Evolutionary conservation across 2,329 filamentous ascomycete species (phyloP).

Genomic region (Claviceps purpurea): DNA sequence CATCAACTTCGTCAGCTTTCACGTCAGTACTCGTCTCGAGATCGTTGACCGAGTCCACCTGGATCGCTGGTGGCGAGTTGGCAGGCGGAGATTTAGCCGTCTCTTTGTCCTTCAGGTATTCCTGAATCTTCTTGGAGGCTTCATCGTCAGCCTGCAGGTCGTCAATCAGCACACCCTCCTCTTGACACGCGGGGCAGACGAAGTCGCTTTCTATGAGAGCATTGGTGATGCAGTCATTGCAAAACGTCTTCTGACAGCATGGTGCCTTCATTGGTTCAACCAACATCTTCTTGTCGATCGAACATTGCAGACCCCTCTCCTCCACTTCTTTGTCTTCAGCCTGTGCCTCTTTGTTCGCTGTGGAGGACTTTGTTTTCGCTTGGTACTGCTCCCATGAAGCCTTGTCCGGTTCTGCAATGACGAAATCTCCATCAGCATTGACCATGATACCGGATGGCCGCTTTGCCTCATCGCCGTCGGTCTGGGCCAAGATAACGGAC

Average conservation of each 20-base stretch:
- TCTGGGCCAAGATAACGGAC: constrained; percentile 59
- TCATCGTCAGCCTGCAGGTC: constrained; percentile 77
- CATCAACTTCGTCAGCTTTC: constrained; percentile 10
- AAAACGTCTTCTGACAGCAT: constrained; percentile 96
- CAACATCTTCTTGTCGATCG: constrained; percentile 95
- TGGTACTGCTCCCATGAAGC: constrained; percentile 95
- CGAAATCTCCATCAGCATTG: constrained; percentile 93
- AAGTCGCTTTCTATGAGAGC: constrained; percentile 97
- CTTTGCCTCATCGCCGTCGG: constrained; percentile 70
- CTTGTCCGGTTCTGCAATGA: constrained; percentile 90
- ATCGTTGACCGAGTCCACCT: constrained; percentile 27
- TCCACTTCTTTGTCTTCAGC: constrained; percentile 76
- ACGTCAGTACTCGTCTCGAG: constrained; percentile 21
- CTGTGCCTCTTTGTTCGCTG: constrained; percentile 64
- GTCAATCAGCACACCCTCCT: constrained; percentile 85
- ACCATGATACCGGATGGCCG: constrained; percentile 88
- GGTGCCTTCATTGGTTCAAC: constrained; percentile 98
- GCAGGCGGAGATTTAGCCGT: constrained; percentile 26
- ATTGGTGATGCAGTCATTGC: constrained; percentile 99
- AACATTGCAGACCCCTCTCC: constrained; percentile 79
- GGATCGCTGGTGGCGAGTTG: constrained; percentile 16
- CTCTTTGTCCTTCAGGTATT: constrained; percentile 51
- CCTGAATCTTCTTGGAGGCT: constrained; percentile 62
- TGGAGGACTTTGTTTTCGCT: constrained; percentile 80
- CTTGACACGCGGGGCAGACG: constrained; percentile 82